Evolutionary conservation across 805 yeast species (phyloP).

Genomic region (Kazachstania viticola): DNA sequence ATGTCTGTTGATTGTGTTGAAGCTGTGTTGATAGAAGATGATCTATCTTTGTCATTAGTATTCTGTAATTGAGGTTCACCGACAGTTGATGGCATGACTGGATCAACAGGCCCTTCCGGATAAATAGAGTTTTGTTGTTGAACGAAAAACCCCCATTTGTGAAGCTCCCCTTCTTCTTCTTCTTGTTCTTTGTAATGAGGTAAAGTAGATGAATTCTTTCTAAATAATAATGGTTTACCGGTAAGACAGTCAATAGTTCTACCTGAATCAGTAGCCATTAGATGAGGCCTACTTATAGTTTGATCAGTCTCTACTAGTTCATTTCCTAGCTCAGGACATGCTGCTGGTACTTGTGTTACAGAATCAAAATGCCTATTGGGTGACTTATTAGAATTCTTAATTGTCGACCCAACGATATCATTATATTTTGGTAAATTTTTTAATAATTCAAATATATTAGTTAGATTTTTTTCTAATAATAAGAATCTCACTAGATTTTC

Average conservation of each 20-base stretch:
- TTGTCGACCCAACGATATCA: conserved; percentile 5
- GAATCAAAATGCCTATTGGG: conserved; percentile 6
- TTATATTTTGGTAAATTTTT: conserved; percentile 17
- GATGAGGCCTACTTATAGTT: conserved; percentile 40
- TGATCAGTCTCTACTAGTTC: neutral
- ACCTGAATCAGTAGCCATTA: conserved; percentile 56
- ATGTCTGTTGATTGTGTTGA: neutral
- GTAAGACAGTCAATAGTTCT: conserved; percentile 54
- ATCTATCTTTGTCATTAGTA: neutral
- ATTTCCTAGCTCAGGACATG: neutral
- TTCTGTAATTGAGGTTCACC: neutral
- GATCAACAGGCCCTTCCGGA: conserved; percentile 14
- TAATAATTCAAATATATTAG: conserved; percentile 36
- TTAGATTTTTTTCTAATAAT: conserved; percentile 58
- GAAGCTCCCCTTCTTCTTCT: conserved; percentile 86
- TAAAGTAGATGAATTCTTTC: conserved; percentile 53
- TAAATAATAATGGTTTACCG: conserved; percentile 59
- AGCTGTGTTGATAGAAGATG: neutral
- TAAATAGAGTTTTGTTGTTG: conserved; percentile 44
- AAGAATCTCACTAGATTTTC: conserved; percentile 61
- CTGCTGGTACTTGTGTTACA: neutral
- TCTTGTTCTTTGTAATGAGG: conserved; percentile 60
- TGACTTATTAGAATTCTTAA: conserved; percentile 1
- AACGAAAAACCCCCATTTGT: conserved; percentile 72
- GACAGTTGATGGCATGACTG: neutral